Evolutionary conservation across 1,284 basidiomycete species (phyloP).

Genomic region (Ustilago loliicola): DNA sequence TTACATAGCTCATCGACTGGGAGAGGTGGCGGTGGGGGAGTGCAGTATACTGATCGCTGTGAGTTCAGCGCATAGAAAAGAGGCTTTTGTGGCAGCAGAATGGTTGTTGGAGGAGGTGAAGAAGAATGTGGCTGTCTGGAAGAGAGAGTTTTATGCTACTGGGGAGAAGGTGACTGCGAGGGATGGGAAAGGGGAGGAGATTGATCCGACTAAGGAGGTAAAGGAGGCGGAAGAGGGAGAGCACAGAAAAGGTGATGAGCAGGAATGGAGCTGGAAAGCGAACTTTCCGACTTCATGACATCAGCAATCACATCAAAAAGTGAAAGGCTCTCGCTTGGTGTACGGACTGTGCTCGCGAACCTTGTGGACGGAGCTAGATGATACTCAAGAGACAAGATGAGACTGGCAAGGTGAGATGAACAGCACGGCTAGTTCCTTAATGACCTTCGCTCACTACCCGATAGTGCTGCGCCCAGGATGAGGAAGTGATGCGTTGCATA

Average conservation of each 20-base stretch:
- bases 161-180: conserved; percentile 27
- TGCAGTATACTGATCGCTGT: conserved; percentile 87
- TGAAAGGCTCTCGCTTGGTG: neutral
- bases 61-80: conserved; percentile 85
- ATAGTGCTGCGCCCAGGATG: too few relatives aligned
- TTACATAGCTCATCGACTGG: conserved; percentile 82
- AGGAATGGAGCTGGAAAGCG: conserved; percentile 46
- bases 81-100: conserved; percentile 84
- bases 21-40: conserved; percentile 81
- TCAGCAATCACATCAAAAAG: neutral
- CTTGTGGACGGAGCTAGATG: neutral
- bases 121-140: conserved; percentile 86
- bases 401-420: neutral
- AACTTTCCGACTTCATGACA: conserved; percentile 37
- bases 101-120: conserved; percentile 86
- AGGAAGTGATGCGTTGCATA: too few relatives aligned
- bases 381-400: too few relatives aligned
- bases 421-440: too few relatives aligned
- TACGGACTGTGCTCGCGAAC: neutral
- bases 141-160: conserved; percentile 77
- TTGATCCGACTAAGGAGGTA: neutral
- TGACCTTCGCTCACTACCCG: too few relatives aligned
- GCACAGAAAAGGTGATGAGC: neutral
- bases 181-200: conserved; percentile 20
- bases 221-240: neutral